Percentiles rank a stretch among this genome's conserved stretches.
Conservation (phyloP, 805 yeast genomes). For the Kregervanrija fluxuum region DNA sequence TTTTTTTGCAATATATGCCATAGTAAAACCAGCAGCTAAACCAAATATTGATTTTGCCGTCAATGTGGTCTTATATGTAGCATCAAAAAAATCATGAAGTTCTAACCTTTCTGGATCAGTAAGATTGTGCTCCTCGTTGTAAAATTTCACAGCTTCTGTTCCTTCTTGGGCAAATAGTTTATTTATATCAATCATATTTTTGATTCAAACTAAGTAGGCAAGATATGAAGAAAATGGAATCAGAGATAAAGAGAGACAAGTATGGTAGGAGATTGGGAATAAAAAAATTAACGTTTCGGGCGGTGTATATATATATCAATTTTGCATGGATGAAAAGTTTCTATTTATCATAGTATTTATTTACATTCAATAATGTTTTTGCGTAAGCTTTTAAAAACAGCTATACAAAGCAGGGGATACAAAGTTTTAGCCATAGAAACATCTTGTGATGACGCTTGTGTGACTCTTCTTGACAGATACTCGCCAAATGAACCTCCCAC, state of each 20-base stretch:
- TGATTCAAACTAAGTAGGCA: too few relatives aligned
- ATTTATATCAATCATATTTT: constrained; percentile 4
- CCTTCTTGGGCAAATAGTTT: constrained; percentile 27
- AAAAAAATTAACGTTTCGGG: too few relatives aligned
- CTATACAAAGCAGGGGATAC: constrained; percentile 28
- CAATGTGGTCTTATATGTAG: constrained; percentile 28
- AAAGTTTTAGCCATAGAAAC: constrained; percentile 82
- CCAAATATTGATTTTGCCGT: constrained; percentile 33
- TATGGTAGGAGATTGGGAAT: background rate
- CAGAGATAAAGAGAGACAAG: too few relatives aligned
- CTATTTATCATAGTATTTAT: too few relatives aligned
- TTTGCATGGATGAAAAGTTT: too few relatives aligned
- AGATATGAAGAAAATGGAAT: too few relatives aligned
- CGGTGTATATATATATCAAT: too few relatives aligned
- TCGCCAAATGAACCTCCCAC: constrained; percentile 32
- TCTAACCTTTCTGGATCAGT: constrained; percentile 34
- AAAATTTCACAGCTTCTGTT: constrained; percentile 36
- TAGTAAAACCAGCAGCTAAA: constrained; percentile 32
- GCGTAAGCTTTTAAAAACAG: background rate
- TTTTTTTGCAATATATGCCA: constrained; percentile 35
- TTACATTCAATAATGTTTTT: too few relatives aligned
- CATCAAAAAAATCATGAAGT: constrained; percentile 32
- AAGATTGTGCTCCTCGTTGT: constrained; percentile 38
- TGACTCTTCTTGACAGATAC: constrained; percentile 59
- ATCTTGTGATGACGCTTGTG: constrained; percentile 94